Percentiles rank a stretch among this genome's conserved stretches.
phyloP scores from a whole-genome alignment of 2,329 filamentous ascomycete species.

The Arthrobotrys pseudoclavata region DNA sequence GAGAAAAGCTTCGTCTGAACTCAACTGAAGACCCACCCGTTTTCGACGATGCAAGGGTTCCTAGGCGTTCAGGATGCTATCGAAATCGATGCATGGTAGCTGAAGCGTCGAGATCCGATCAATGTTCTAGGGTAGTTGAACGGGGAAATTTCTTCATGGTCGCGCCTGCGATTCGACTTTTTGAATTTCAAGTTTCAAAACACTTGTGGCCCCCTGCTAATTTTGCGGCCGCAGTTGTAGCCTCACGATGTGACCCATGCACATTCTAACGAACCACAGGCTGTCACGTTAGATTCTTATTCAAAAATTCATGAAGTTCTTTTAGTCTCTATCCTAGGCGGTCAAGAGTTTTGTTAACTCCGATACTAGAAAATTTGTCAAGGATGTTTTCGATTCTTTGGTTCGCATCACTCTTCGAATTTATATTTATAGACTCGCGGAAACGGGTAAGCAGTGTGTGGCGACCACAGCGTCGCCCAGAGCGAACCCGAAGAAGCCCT shows the following conservation, averaged over 20 bases:
- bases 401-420: no score
- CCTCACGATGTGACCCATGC: not conserved
- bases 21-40: not conserved
- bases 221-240: not conserved
- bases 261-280: not conserved
- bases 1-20: constrained; percentile 5
- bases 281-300: not conserved
- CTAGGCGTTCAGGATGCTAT: not conserved
- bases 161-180: not conserved
- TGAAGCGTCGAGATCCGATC: not conserved
- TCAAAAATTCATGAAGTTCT: not conserved
- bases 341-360: no score
- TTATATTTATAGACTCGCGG: no score
- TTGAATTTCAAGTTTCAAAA: constrained; percentile 5
- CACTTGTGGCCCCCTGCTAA: not conserved
- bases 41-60: not conserved
- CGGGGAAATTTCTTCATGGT: not conserved
- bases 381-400: no score
- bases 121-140: not conserved
- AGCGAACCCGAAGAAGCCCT: not conserved
- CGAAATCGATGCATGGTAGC: not conserved
- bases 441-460: no score
- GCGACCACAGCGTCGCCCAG: not conserved
- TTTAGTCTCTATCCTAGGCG: no score
- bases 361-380: no score